phyloP scores from a whole-genome alignment of 2,329 filamentous ascomycete genomes.

The Stemphylium vesicarium region DNA sequence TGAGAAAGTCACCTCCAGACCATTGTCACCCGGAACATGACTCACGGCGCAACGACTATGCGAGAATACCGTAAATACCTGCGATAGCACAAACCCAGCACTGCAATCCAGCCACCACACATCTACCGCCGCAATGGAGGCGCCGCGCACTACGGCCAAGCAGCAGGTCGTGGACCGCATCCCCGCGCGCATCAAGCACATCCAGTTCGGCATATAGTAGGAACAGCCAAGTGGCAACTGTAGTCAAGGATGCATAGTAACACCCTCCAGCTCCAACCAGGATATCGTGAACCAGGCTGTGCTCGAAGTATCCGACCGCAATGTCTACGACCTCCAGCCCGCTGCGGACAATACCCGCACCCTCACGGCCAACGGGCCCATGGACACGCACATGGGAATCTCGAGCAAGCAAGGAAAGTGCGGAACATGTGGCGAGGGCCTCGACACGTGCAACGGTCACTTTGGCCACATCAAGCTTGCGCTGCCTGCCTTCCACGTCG shows the following conservation, averaged over 20 bases:
- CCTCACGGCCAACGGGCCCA: slow-evolving; percentile 80
- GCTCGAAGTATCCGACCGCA: slow-evolving; percentile 90
- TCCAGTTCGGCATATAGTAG: slow-evolving; percentile 93
- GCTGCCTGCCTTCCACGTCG: slow-evolving; percentile 92
- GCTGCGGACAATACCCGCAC: slow-evolving; percentile 63
- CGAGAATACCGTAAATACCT: slow-evolving; percentile 10
- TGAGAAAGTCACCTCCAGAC: slow-evolving; percentile 14
- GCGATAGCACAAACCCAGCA: slow-evolving; percentile 22
- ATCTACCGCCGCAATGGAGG: slow-evolving; percentile 26
- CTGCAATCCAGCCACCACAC: not conserved
- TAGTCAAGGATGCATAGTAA: slow-evolving; percentile 18
- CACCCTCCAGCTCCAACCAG: slow-evolving; percentile 73
- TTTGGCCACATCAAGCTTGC: slow-evolving; percentile 93
- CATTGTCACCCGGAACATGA: slow-evolving; percentile 21
- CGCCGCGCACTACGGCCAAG: slow-evolving; percentile 61
- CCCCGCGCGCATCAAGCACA: slow-evolving; percentile 88
- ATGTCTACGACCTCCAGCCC: slow-evolving; percentile 88
- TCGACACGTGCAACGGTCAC: slow-evolving; percentile 90
- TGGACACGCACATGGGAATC: slow-evolving; percentile 87
- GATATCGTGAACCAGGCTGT: slow-evolving; percentile 96
- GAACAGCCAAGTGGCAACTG: slow-evolving; percentile 3
- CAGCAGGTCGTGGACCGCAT: slow-evolving; percentile 87
- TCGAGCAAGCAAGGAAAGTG: slow-evolving; percentile 83
- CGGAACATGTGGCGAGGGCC: slow-evolving; percentile 78
- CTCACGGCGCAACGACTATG: slow-evolving; percentile 32